phyloP scores from a whole-genome alignment of 208 protist genomes.

The Wallacemonas rigidus region DNA sequence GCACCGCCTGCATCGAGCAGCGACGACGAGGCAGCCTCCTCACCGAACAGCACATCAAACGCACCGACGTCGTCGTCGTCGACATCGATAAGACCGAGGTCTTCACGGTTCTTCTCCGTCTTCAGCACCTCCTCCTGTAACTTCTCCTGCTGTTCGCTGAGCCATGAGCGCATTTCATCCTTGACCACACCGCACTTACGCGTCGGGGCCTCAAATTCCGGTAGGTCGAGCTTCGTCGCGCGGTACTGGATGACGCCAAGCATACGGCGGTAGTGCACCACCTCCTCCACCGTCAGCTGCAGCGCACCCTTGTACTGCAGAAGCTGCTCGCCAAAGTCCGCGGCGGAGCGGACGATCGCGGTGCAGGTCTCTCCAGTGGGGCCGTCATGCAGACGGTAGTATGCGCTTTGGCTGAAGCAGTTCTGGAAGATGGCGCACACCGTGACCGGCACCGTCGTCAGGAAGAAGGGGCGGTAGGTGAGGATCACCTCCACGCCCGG shows the following conservation, averaged over 20 bases:
- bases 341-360: constrained; percentile 26
- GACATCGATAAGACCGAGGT: constrained; percentile 16
- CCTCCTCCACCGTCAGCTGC: constrained; percentile 47
- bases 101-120: constrained; percentile 17
- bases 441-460: constrained; percentile 46
- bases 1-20: constrained; percentile 29
- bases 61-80: constrained; percentile 47
- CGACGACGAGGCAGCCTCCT: constrained; percentile 39
- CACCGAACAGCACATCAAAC: constrained; percentile 41
- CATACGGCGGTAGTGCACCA: constrained; percentile 59
- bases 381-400: constrained; percentile 29
- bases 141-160: constrained; percentile 37
- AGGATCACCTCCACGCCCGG: constrained; percentile 41
- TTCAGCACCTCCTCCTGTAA: constrained; percentile 25
- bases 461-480: constrained; percentile 49
- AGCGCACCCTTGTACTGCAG: constrained; percentile 41
- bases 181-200: constrained; percentile 25
- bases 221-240: constrained; percentile 18
- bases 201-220: constrained; percentile 23
- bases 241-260: constrained; percentile 41
- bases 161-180: constrained; percentile 41
- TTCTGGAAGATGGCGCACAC: constrained; percentile 59
- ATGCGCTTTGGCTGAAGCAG: constrained; percentile 55
- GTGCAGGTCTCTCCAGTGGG: constrained; percentile 33
- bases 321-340: constrained; percentile 39